phyloP scores from a whole-genome alignment of 257 asterid species.

The Ehretia macrophylla region DNA sequence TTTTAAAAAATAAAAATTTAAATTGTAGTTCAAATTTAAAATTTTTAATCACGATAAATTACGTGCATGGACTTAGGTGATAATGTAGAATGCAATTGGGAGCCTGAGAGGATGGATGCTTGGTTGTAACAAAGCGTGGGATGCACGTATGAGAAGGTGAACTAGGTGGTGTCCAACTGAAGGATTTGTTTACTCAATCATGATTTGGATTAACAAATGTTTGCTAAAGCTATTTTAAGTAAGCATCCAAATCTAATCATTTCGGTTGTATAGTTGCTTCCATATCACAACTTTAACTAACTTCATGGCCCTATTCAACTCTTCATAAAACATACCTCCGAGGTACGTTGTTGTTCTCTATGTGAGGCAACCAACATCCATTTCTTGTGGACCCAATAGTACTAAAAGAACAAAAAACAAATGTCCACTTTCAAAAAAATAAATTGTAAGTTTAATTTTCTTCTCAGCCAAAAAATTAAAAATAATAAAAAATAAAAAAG shows the following conservation, averaged over 20 bases:
- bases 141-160: slow-evolving; percentile 22
- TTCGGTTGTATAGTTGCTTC: slow-evolving; percentile 22
- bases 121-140: slow-evolving; percentile 12
- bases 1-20: too few relatives aligned
- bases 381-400: neutral
- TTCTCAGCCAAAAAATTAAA: too few relatives aligned
- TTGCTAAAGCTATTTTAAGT: slow-evolving; percentile 10
- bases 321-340: neutral
- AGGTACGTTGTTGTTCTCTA: neutral
- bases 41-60: too few relatives aligned
- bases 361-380: neutral
- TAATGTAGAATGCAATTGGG: too few relatives aligned
- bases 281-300: slow-evolving; percentile 27
- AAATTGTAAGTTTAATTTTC: too few relatives aligned
- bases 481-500: too few relatives aligned
- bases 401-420: neutral
- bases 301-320: slow-evolving; percentile 12
- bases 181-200: slow-evolving; percentile 7
- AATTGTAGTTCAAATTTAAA: too few relatives aligned
- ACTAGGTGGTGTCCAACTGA: slow-evolving; percentile 8
- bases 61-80: too few relatives aligned
- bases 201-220: slow-evolving; percentile 7
- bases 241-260: slow-evolving; percentile 12
- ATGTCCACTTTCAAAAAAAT: neutral
- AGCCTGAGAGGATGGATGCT: too few relatives aligned